phyloP scores from a whole-genome alignment of 2,329 filamentous ascomycete species.

The Chalara sp. region DNA sequence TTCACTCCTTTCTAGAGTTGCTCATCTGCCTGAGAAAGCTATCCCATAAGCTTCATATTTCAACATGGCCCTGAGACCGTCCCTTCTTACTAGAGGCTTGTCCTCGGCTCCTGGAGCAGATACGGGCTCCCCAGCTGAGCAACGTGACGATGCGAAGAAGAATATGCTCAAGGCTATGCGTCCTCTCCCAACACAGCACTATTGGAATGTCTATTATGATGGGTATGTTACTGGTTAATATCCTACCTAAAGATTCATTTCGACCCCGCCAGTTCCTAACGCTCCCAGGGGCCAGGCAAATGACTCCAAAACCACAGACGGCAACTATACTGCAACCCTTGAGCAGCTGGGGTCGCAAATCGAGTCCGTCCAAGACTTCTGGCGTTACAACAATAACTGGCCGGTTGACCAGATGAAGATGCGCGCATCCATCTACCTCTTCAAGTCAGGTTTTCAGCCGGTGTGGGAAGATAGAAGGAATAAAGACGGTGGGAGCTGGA shows the following conservation, averaged over 20 bases:
- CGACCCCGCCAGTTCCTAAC: constrained; percentile 1
- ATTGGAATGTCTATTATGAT: constrained; percentile 69
- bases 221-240: constrained; percentile 32
- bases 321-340: constrained; percentile 32
- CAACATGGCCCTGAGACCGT: constrained; percentile 48
- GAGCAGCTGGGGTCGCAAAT: constrained; percentile 60
- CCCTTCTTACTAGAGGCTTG: constrained; percentile 56
- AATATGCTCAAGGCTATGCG: constrained; percentile 73
- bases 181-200: constrained; percentile 70
- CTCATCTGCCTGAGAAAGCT: too few species aligned
- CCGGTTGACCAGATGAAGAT: constrained; percentile 70
- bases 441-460: constrained; percentile 70
- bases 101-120: constrained; percentile 55
- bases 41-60: too few species aligned
- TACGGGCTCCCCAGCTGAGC: constrained; percentile 62
- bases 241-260: not conserved
- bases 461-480: constrained; percentile 86
- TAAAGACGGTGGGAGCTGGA: constrained; percentile 80
- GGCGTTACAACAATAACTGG: constrained; percentile 76
- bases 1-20: too few species aligned
- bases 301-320: constrained; percentile 29
- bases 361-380: constrained; percentile 79
- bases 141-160: constrained; percentile 74
- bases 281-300: constrained; percentile 26
- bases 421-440: constrained; percentile 72